Base-by-base conservation (phyloP, 2,329 filamentous ascomycete species). In the Gyromitra esculenta region DNA sequence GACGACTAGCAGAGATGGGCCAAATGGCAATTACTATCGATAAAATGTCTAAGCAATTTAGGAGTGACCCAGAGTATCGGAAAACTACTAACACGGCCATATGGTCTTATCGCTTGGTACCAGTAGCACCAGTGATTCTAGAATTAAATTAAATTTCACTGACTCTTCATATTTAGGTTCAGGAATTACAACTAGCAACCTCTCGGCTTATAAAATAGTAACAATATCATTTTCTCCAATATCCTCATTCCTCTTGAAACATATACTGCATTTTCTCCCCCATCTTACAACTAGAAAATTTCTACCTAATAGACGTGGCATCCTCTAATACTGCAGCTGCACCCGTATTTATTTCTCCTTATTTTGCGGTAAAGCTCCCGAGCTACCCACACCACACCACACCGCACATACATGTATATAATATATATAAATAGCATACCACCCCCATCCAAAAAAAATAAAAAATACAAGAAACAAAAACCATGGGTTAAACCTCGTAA, bases 361-460 rank as follows among this genome's bases (percentile, higher is more conserved):
- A 54, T 56, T 37, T 37, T 31, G 25, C 68, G 1, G 50, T 25
- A 54, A 25, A 21, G 18, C 13, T 11, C 3, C 21, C 11, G 50
- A 54, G 50, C 18, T 31, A 5, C n/a, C 45, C 43, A 45, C 11
- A 13, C 43, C 15, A 45, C 45, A 6, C 48, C 35, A n/a, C 18
- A 4, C 37, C 37, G n/a, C 13, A 52, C 48, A 48, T 35, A 57
- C 35, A 68, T 31, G 25, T n/a, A 11, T 25, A 25, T 54, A 56
- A 56, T 50, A 48, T 21, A 54, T 21, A 63, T 52, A 70, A 15
- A 37, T 70, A 52, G 35, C 31, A 57, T 57, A 57, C 31, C 31
- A n/a, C 31, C 31, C 25, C 57, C 57, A n/a, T 21, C n/a, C 15
- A 18, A n/a, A 59, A 43, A 43, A 31, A 31, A 31, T 21, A 21